A percentile compares a stretch with the other conserved stretches of the same genome.
phyloP scores from a whole-genome alignment of 163 green algal genomes.

The Picocystis sp. region DNA sequence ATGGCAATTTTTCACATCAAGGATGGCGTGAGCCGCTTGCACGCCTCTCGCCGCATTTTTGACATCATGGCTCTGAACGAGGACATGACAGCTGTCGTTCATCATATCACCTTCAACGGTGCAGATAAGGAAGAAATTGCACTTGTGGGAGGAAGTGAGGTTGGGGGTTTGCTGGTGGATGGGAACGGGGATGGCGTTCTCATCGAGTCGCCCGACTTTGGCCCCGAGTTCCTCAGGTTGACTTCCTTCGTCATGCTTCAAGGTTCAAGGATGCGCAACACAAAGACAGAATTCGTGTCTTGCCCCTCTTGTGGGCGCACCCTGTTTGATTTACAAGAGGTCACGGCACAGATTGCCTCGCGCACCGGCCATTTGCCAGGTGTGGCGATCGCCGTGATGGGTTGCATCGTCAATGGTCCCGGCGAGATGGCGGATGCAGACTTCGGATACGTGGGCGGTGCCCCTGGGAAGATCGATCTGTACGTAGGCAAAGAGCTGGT shows the following conservation, averaged over 20 bases:
- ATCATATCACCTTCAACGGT: constrained; percentile 57
- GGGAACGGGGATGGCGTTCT: constrained; percentile 84
- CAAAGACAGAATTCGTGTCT: constrained; percentile 97
- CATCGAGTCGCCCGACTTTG: constrained; percentile 53
- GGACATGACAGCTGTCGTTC: constrained; percentile 66
- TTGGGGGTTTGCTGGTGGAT: constrained; percentile 82
- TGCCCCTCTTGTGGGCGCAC: constrained; percentile 95
- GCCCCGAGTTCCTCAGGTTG: constrained; percentile 72
- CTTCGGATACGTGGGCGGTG: constrained; percentile 94
- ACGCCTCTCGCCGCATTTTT: constrained; percentile 75
- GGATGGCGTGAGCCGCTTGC: constrained; percentile 45
- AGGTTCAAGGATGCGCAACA: constrained; percentile 94
- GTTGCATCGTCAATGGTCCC: constrained; percentile 96
- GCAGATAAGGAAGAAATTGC: constrained; percentile 54
- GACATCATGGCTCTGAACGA: constrained; percentile 44
- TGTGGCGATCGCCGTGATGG: constrained; percentile 97
- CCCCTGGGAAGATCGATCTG: constrained; percentile 95
- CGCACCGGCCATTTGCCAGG: constrained; percentile 84
- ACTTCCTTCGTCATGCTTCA: constrained; percentile 94
- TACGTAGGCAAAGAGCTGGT: constrained; percentile 98
- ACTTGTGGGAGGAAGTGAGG: constrained; percentile 51
- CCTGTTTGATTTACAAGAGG: constrained; percentile 93
- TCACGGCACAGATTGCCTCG: constrained; percentile 81
- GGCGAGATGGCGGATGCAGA: constrained; percentile 99
- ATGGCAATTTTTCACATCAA: constrained; percentile 11